Conservation (phyloP, 2,329 filamentous ascomycete genomes). For the Cladosporium austrohemisphaericum region DNA sequence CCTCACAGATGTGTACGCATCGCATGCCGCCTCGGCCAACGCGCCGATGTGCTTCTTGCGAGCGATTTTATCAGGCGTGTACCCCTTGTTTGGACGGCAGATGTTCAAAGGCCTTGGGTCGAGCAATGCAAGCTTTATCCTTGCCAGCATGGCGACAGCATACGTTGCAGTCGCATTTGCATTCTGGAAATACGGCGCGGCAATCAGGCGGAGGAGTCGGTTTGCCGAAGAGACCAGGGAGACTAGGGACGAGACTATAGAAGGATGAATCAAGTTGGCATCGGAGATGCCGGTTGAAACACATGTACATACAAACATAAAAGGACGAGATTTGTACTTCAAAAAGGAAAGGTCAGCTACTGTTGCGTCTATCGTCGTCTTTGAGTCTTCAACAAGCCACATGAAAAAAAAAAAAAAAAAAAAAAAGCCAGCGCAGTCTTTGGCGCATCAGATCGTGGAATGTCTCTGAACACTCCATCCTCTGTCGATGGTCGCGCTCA, state of each 20-base stretch:
- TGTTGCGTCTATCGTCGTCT: no score
- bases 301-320: no score
- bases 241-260: background rate
- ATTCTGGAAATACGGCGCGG: slow-evolving; percentile 2
- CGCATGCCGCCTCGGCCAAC: slow-evolving; percentile 44
- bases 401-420: no score
- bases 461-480: slow-evolving; percentile 17
- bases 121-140: slow-evolving; percentile 39
- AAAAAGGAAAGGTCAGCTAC: no score
- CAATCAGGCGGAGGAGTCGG: background rate
- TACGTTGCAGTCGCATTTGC: slow-evolving; percentile 24
- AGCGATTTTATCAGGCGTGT: slow-evolving; percentile 36
- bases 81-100: slow-evolving; percentile 40
- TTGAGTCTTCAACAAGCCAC: no score
- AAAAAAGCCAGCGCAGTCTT: no score
- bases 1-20: slow-evolving; percentile 44
- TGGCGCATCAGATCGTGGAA: no score
- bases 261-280: no score
- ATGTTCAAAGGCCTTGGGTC: slow-evolving; percentile 40
- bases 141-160: slow-evolving; percentile 40
- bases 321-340: no score
- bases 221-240: background rate
- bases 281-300: no score
- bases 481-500: slow-evolving; percentile 51
- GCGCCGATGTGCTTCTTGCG: slow-evolving; percentile 42